Evolutionary conservation across 805 yeast genomes (phyloP).

Genomic region (Ogataea paradorogensis): DNA sequence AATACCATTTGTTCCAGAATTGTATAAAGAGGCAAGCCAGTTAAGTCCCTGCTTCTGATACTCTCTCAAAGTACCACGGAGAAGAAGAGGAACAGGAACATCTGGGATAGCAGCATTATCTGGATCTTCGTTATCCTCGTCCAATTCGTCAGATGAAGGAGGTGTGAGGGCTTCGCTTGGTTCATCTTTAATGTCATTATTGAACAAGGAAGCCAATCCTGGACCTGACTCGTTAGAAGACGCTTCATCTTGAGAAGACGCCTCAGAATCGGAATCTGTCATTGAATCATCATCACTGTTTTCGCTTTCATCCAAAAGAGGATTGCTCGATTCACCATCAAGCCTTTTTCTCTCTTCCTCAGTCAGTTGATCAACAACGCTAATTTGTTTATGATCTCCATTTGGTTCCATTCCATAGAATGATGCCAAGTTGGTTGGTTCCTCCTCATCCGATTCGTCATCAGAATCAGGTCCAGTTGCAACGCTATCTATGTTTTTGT

Average conservation of each 20-base stretch:
- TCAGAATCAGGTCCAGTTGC: constrained; percentile 16
- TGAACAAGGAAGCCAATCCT: constrained; percentile 39
- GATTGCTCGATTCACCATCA: constrained; percentile 18
- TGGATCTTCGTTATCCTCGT: constrained; percentile 4
- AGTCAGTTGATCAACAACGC: constrained; percentile 28
- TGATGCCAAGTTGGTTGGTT: constrained; percentile 28
- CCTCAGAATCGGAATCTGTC: constrained; percentile 21
- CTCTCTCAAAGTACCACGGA: constrained; percentile 80
- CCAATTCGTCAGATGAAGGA: constrained; percentile 36
- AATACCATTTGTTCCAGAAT: constrained; percentile 91
- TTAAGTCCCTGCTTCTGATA: constrained; percentile 96
- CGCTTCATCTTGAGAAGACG: constrained; percentile 20
- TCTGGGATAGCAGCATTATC: constrained; percentile 48
- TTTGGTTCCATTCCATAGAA: constrained; percentile 30
- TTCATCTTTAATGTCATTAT: constrained; percentile 34
- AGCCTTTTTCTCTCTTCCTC: constrained; percentile 25
- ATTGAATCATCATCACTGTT: constrained; percentile 17
- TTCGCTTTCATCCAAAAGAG: constrained; percentile 23
- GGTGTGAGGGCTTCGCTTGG: constrained; percentile 32
- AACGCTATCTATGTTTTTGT: constrained; percentile 40
- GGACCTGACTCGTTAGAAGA: constrained; percentile 13
- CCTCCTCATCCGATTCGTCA: constrained; percentile 21
- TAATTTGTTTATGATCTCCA: constrained; percentile 6
- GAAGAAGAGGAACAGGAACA: constrained; percentile 72
- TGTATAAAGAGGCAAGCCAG: constrained; percentile 93